Evolutionary conservation across 148 eudicot species (phyloP).

Genomic region (Chenopodium berlandieri): DNA sequence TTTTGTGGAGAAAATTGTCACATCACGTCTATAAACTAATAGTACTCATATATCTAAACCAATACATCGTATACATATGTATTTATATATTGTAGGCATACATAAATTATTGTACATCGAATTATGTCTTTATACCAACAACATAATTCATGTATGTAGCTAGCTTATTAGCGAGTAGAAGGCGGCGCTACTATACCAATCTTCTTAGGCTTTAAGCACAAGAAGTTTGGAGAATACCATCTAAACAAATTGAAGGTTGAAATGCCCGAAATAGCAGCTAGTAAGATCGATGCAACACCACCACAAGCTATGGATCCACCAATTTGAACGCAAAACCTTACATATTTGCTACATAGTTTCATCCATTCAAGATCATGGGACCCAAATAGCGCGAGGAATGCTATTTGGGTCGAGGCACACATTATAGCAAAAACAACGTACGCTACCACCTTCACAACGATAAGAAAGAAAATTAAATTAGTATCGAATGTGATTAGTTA

Average conservation of each 20-base stretch:
- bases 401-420: conserved; percentile 31
- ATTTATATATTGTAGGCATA: too few species aligned
- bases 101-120: not conserved
- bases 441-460: conserved; percentile 38
- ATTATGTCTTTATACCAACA: not conserved
- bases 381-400: conserved; percentile 48
- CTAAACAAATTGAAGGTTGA: conserved; percentile 60
- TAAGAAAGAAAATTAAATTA: not conserved
- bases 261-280: conserved; percentile 40
- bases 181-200: not conserved
- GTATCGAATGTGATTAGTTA: not conserved
- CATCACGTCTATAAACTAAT: too few species aligned
- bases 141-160: not conserved
- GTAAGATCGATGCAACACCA: conserved; percentile 30
- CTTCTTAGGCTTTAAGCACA: conserved; percentile 28
- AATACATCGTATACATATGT: too few species aligned
- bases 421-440: conserved; percentile 50
- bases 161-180: not conserved
- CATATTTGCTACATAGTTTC: conserved; percentile 56
- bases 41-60: not conserved
- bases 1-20: not conserved
- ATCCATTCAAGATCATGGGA: conserved; percentile 47
- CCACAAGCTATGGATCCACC: conserved; percentile 47
- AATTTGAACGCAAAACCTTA: conserved; percentile 58
- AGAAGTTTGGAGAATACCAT: conserved; percentile 58